Evolutionary conservation across 176 grass and related monocot genomes (phyloP), one percentile per base, ranked within the genome.

Genomic region (Stipa capillata): DNA sequence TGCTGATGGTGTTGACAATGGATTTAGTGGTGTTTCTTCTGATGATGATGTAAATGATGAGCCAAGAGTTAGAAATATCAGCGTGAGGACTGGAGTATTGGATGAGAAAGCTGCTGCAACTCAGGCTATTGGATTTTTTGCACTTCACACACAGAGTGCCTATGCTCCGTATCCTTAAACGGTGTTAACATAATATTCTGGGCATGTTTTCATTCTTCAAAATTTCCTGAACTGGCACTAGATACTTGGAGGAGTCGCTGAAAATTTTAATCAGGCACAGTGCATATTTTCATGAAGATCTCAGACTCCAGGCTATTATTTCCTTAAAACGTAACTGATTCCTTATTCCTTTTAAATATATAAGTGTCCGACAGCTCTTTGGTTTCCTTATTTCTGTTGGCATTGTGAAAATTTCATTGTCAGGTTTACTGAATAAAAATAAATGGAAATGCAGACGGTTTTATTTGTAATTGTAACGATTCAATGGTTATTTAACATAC

Each of bases 21-120:
- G 92, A 43, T 91, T 95, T 82, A 93, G 92, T 20, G 96, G 92
- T 69, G 96, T 99, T 41, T 99, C 92, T 47, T 95, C 96, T 72
- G 96, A 99, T 89, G 96, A 99, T 78, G 96, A 99, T 73, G 71
- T 48, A 34, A 86, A 98, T 36, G 96, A 99, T 49, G 90, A 92
- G 60, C 89, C 92, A 51, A 87, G 90, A 83, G 90, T 95, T 80
- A 85, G 92, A 77, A 99, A 95, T 89, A 99, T 99, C 80, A 99
- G 90, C 71, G 92, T 99, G 48, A 89, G 96, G 72, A 95, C 92
- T 59, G 96, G 96, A 65, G 87, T 99, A 69, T 91, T 99, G 78
- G 96, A 99, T 79, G 96, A 99, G 89, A 99, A 99, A 85, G 96
- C 96, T 39, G 96, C 96, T 63, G 96, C 96, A 58, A 99, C 96